Conservation (phyloP, 1,284 basidiomycete genomes). For the Microbotryum saponariae region DNA sequence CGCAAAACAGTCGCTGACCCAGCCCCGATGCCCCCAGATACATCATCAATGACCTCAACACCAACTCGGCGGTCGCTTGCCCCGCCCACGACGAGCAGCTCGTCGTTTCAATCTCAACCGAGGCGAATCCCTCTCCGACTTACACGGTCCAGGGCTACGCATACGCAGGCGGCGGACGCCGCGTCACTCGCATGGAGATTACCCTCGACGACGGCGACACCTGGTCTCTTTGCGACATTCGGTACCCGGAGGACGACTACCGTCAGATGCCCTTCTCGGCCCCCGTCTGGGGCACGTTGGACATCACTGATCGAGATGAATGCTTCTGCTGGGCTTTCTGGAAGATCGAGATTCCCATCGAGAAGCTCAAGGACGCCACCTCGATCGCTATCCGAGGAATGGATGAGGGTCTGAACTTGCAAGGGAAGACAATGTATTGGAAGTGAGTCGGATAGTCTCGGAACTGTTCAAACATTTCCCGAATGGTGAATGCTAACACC, state of each 20-base stretch:
- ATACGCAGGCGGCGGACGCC: constrained; percentile 58
- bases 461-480: too few species aligned
- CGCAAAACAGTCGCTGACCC: constrained; percentile 18
- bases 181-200: constrained; percentile 56
- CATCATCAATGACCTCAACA: constrained; percentile 52
- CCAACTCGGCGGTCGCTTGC: constrained; percentile 55
- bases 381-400: constrained; percentile 53
- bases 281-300: constrained; percentile 44
- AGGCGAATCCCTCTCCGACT: constrained; percentile 2
- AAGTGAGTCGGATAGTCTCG: constrained; percentile 24
- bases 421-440: constrained; percentile 51
- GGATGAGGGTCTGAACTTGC: constrained; percentile 51
- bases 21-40: constrained; percentile 5
- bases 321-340: constrained; percentile 64
- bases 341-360: constrained; percentile 46
- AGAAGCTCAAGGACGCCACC: constrained; percentile 41
- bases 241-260: constrained; percentile 54
- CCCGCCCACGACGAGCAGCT: constrained; percentile 55
- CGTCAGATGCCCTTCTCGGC: constrained; percentile 39
- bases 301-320: constrained; percentile 51
- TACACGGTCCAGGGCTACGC: constrained; percentile 55
- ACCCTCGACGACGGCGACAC: constrained; percentile 54
- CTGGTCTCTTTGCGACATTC: constrained; percentile 51
- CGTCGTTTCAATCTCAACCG: constrained; percentile 30
- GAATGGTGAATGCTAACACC: too few species aligned